Evolutionary conservation across 768 basidiomycete species (phyloP).

Genomic region (Leccinum sublutescens): DNA sequence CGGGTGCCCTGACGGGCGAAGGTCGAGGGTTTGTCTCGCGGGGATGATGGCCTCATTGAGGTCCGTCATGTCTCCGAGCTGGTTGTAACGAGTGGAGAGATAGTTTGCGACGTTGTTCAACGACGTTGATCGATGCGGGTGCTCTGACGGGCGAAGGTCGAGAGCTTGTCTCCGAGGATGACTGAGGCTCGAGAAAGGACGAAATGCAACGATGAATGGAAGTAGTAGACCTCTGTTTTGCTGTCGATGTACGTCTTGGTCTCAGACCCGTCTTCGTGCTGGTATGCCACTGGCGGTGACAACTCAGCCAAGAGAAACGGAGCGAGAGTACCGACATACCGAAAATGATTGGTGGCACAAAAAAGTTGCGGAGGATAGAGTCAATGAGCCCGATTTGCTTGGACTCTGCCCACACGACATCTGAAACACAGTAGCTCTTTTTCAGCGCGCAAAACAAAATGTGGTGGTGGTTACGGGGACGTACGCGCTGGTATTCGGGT

Average conservation of each 20-base stretch:
- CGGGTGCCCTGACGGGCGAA: too few species aligned
- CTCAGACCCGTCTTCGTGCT: constrained; percentile 61
- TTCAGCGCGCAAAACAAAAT: too few species aligned
- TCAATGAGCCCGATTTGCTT: constrained; percentile 78
- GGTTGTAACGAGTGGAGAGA: too few species aligned
- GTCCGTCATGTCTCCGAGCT: too few species aligned
- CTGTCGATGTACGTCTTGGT: constrained; percentile 73
- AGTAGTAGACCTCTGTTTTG: constrained; percentile 66
- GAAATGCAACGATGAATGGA: constrained; percentile 61
- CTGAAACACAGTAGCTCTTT: constrained; percentile 31
- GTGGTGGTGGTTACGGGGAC: constrained; percentile 2
- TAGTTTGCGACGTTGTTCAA: too few species aligned
- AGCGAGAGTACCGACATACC: constrained; percentile 34
- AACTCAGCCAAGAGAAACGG: too few species aligned
- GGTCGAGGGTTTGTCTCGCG: too few species aligned
- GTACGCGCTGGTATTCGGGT: constrained; percentile 75
- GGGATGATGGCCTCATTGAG: too few species aligned
- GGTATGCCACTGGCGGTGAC: constrained; percentile 42
- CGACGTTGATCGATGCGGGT: too few species aligned
- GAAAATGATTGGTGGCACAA: constrained; percentile 79
- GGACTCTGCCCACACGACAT: constrained; percentile 74
- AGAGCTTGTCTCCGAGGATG: too few species aligned
- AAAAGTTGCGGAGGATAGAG: constrained; percentile 75
- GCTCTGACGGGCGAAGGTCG: too few species aligned
- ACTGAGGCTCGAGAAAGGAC: neutral